Evolutionary conservation across 495 filamentous ascomycete genomes (phyloP), one percentile per base, ranked within the genome.

Genomic region (Tuber borchii): DNA sequence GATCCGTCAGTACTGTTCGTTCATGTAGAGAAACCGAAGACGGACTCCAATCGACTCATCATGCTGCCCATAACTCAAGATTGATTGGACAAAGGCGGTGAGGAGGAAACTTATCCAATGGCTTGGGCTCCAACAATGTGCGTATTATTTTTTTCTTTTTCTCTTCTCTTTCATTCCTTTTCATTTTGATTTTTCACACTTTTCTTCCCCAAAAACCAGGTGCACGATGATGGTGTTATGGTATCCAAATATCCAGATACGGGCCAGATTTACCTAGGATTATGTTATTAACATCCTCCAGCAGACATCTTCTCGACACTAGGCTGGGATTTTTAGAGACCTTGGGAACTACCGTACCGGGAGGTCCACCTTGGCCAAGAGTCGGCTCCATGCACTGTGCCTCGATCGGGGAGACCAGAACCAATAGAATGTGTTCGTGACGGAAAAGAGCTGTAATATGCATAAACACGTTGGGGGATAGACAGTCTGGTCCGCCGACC

Each of bases 21-120:
- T 65, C 56, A 65, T 65, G 56, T 65, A 65, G 26, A 26, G 56
- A 65, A 34, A 34, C 56, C 56, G 56, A 34, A 65, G 56, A 65
- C n/a, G 17, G 56, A 34, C 26, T 65, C 56, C 56, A 65, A 65
- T 65, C 26, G 56, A 65, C 26, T 34, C 34, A 26, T 65, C 56
- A 65, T 65, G 56, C 56, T 65, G 26, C 56, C 34, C 56, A 17
- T 65, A 65, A 17, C 14, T 34, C 14, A 65, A 4, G 26, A 65
- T 34, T 65, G 56, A 65, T 65, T 65, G 56, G 56, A 3, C 56
- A 31, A 34, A 31, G 12, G 1, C 26, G 1, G 56, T 31, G 56
- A 65, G 56, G 56, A 65, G 56, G 26, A 34, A 19, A 65, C 56
- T n/a, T n/a, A n/a, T n/a, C 56, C 26, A 34, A 34, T 65, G 56